These are phyloP conservation scores for Drechslerella coelobrocha DNA, from an alignment of 2,329 filamentous ascomycete species.

Conservation along the genomic window DNA sequence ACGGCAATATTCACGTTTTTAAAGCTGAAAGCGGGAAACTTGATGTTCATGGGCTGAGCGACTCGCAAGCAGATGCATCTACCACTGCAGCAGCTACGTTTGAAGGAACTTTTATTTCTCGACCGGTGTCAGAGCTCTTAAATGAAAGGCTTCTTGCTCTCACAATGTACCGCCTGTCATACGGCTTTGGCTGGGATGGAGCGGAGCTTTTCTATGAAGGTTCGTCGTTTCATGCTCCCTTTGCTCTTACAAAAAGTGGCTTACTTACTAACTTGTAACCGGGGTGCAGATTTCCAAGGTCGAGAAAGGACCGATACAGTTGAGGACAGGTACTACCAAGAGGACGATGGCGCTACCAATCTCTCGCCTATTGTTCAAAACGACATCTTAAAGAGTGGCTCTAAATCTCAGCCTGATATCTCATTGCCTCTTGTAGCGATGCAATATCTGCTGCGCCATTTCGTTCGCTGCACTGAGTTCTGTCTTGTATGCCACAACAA, in stretches of 20 bases:
- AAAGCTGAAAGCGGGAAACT: slow-evolving; percentile 37
- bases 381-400: slow-evolving; percentile 9
- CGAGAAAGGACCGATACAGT: slow-evolving; percentile 53
- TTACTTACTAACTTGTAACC: not conserved
- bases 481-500: slow-evolving; percentile 83
- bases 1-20: slow-evolving; percentile 41
- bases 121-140: slow-evolving; percentile 72
- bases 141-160: slow-evolving; percentile 70
- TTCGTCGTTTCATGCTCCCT: slow-evolving; percentile 49
- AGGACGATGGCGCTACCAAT: slow-evolving; percentile 19
- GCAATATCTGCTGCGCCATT: slow-evolving; percentile 73
- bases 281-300: slow-evolving; percentile 52
- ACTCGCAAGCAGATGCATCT: slow-evolving; percentile 24
- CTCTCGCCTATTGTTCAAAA: slow-evolving; percentile 25
- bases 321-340: slow-evolving; percentile 59
- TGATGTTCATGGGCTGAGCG: slow-evolving; percentile 35
- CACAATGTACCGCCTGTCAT: slow-evolving; percentile 66
- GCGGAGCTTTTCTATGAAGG: slow-evolving; percentile 68
- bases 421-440: slow-evolving; percentile 65
- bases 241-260: not conserved
- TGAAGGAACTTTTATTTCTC: slow-evolving; percentile 72
- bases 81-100: slow-evolving; percentile 57
- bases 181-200: slow-evolving; percentile 70
- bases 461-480: slow-evolving; percentile 82
- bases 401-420: slow-evolving; percentile 55